Evolutionary conservation across 208 protist species (phyloP).

Genomic region (Naegleria lovaniensis): DNA sequence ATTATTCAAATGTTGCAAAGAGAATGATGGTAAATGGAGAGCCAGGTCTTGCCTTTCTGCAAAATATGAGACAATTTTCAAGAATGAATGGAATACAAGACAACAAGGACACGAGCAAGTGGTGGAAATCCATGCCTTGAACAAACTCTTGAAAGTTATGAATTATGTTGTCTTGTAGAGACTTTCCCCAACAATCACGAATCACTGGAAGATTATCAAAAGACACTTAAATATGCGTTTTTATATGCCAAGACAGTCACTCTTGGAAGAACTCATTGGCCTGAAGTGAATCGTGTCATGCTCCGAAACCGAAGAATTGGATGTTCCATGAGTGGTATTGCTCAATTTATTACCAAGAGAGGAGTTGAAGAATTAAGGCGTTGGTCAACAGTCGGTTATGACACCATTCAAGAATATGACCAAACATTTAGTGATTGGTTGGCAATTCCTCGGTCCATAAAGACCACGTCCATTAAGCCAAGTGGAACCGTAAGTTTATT

Average conservation of each 20-base stretch:
- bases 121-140: slow-evolving; percentile 71
- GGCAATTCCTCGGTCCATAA: slow-evolving; percentile 62
- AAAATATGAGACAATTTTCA: slow-evolving; percentile 63
- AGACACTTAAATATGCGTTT: slow-evolving; percentile 57
- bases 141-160: slow-evolving; percentile 66
- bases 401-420: slow-evolving; percentile 49
- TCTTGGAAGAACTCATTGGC: slow-evolving; percentile 61
- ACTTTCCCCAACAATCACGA: slow-evolving; percentile 66
- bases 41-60: slow-evolving; percentile 63
- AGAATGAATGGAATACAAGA: slow-evolving; percentile 52
- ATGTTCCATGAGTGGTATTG: slow-evolving; percentile 62
- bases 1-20: slow-evolving; percentile 49
- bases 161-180: slow-evolving; percentile 73
- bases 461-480: slow-evolving; percentile 66
- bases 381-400: slow-evolving; percentile 57
- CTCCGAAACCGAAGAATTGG: slow-evolving; percentile 65
- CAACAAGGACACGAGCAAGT: slow-evolving; percentile 43
- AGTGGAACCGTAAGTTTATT: slow-evolving; percentile 66
- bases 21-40: slow-evolving; percentile 61
- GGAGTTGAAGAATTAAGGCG: slow-evolving; percentile 45
- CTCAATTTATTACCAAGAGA: slow-evolving; percentile 53
- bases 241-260: slow-evolving; percentile 64
- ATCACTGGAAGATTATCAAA: slow-evolving; percentile 54
- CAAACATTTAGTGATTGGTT: slow-evolving; percentile 47
- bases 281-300: slow-evolving; percentile 57